A percentile compares a stretch with the other conserved stretches of the same genome.
Evolutionary conservation across 371 early-diverging fungal species (phyloP).

Genomic region (Polyrhizophydium stewartii): DNA sequence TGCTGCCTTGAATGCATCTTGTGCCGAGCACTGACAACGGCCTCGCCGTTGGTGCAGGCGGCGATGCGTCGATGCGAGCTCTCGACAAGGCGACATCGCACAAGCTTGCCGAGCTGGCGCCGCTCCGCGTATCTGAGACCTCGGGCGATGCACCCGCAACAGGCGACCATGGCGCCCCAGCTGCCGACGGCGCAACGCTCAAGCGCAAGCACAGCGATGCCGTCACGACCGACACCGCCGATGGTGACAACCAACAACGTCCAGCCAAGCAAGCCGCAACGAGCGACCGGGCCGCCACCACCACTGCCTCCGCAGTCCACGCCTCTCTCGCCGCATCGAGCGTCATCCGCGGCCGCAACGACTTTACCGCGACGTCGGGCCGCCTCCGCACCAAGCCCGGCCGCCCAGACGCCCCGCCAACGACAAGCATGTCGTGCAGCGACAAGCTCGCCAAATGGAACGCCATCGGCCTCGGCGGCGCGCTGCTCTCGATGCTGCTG

Average conservation of each 20-base stretch:
- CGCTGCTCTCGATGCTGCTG: constrained; percentile 50
- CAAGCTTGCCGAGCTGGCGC: too few species aligned
- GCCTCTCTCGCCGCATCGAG: not conserved
- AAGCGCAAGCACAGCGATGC: not conserved
- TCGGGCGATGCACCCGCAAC: too few species aligned
- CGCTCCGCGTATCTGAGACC: too few species aligned
- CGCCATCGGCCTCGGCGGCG: constrained; percentile 70
- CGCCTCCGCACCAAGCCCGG: constrained; percentile 14
- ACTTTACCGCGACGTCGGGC: not conserved
- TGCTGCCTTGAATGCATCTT: not conserved
- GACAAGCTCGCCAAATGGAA: constrained; percentile 88
- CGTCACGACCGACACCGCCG: too few species aligned
- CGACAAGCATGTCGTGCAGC: constrained; percentile 81
- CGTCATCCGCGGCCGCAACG: not conserved
- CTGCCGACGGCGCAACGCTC: too few species aligned
- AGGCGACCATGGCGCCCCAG: too few species aligned
- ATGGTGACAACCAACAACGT: too few species aligned
- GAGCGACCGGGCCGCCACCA: too few species aligned
- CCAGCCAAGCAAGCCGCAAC: too few species aligned
- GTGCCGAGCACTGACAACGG: not conserved
- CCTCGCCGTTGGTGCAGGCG: constrained; percentile 45
- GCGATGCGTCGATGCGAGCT: constrained; percentile 70
- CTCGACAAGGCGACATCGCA: constrained; percentile 20
- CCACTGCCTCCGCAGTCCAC: too few species aligned
- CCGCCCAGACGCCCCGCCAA: constrained; percentile 70